A percentile compares a stretch with the other conserved stretches of the same genome.
Evolutionary conservation across 768 basidiomycete species (phyloP).

Genomic region (Paxillus involutus): DNA sequence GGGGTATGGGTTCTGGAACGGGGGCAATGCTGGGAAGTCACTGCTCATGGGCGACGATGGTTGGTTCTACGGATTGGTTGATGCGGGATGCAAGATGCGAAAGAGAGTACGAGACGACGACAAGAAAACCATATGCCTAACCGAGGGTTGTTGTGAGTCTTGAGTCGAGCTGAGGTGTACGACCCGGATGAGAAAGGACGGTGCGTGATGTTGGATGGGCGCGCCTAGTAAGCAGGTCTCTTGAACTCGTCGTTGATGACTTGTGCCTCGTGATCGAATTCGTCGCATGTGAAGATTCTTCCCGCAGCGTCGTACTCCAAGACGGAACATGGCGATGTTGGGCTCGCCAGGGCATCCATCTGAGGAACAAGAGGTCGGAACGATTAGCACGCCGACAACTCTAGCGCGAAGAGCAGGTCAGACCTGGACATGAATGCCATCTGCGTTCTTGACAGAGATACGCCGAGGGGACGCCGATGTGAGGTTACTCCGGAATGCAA

Average conservation of each 20-base stretch:
- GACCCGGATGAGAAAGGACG: neutral
- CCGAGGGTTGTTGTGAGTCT: neutral
- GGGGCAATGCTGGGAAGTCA: neutral
- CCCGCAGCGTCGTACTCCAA: constrained; percentile 60
- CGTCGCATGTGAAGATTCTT: constrained; percentile 42
- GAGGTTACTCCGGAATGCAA: constrained; percentile 56
- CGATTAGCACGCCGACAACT: neutral
- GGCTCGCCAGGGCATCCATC: constrained; percentile 68
- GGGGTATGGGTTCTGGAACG: neutral
- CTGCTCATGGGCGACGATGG: neutral
- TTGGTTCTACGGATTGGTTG: no score
- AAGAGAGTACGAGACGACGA: neutral
- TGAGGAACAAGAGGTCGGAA: constrained; percentile 34
- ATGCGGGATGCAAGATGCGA: neutral
- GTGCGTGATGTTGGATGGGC: neutral
- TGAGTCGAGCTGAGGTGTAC: neutral
- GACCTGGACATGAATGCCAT: constrained; percentile 65
- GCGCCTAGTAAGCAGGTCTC: constrained; percentile 43
- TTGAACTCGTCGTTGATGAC: constrained; percentile 64
- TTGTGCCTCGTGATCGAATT: constrained; percentile 61
- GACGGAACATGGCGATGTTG: constrained; percentile 39
- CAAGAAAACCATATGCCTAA: neutral
- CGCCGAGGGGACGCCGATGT: constrained; percentile 25
- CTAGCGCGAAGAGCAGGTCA: constrained; percentile 3
- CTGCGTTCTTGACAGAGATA: constrained; percentile 37